Evolutionary conservation across 192 early-diverging fungal species (phyloP), one percentile per base, ranked within the genome.

Genomic region (Podila clonocystis): DNA sequence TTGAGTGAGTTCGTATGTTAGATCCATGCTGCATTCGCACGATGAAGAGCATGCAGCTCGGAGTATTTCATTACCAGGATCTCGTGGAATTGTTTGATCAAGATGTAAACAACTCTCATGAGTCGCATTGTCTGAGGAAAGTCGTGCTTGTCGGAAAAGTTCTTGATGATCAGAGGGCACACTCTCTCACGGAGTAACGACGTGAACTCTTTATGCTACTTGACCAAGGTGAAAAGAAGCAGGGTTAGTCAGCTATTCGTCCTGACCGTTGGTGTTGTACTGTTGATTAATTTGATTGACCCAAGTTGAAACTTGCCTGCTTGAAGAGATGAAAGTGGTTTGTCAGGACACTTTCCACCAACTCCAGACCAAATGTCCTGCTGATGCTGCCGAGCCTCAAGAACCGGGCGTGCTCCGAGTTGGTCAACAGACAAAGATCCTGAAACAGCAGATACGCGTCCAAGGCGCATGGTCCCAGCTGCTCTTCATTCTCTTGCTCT

Each of bases 391-490:
- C 55, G 17, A 88, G 65, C 33, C 76, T 69, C 33, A 91, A 80
- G 38, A 94, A 97, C 26, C 86, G 84, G 1, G 94, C 83, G 19
- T 87, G 84, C 63, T 92, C 90, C 15, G 89, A 92, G 36, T 88
- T 87, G 0, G 92, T 93, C 60, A 97, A 69, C 34, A 93, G 73
- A 63, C 95, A 98, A 55, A 98, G 82, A 68, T 98, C 97, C 88
- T 95, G 91, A 72, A 98, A 93, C 1, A 98, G 86, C 82, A 92
- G 86, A 82, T 89, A 93, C n/a, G 96, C 97, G 62, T 98, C 97
- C 64, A 89, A 90, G 5, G 89, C 88, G 73, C 88, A 91, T 74
- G 85, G 88, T 49, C 85, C 86, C 49, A 88, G 71, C 65, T 86
- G 67, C 68, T 72, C 69, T 60, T 71, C 75, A 63, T 33, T 63